Evolutionary conservation across 768 basidiomycete genomes (phyloP).

Genomic region (Omphalotus guepiniiformis): DNA sequence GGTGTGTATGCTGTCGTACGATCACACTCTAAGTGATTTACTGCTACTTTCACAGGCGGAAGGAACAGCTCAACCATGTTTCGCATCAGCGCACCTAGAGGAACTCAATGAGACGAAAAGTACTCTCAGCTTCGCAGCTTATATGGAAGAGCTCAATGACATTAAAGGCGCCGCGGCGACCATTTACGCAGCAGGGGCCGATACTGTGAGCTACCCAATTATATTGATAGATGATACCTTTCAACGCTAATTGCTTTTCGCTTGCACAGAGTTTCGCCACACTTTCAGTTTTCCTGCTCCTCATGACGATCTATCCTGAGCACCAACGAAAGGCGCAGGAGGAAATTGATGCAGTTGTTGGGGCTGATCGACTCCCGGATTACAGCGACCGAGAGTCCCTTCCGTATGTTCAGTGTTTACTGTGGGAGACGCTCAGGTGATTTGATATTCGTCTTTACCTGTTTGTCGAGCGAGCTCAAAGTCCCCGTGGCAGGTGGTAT

Average conservation of each 20-base stretch:
- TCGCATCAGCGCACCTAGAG: conserved; percentile 18
- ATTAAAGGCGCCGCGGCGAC: conserved; percentile 17
- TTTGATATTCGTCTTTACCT: no score
- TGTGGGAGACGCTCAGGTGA: conserved; percentile 30
- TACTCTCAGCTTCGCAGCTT: no score
- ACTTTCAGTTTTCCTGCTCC: conserved; percentile 31
- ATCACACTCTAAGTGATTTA: conserved; percentile 18
- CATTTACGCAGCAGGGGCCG: conserved; percentile 28
- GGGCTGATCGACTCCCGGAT: conserved; percentile 55
- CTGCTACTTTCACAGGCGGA: conserved; percentile 15
- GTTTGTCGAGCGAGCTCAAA: no score
- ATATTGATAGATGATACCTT: not conserved
- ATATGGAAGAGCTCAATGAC: conserved; percentile 13
- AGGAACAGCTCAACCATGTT: conserved; percentile 21
- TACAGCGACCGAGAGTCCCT: conserved; percentile 53
- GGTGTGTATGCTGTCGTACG: conserved; percentile 20
- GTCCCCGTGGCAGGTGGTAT: no score
- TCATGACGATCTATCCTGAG: conserved; percentile 47
- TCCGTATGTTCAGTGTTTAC: conserved; percentile 44
- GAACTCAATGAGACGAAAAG: conserved; percentile 3
- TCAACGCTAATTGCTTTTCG: not conserved
- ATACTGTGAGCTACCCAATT: no score
- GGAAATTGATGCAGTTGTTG: conserved; percentile 59
- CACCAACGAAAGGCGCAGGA: conserved; percentile 54
- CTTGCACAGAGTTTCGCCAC: conserved; percentile 27